phyloP scores from a whole-genome alignment of 805 yeast genomes.

The Zygoascus tannicola region DNA sequence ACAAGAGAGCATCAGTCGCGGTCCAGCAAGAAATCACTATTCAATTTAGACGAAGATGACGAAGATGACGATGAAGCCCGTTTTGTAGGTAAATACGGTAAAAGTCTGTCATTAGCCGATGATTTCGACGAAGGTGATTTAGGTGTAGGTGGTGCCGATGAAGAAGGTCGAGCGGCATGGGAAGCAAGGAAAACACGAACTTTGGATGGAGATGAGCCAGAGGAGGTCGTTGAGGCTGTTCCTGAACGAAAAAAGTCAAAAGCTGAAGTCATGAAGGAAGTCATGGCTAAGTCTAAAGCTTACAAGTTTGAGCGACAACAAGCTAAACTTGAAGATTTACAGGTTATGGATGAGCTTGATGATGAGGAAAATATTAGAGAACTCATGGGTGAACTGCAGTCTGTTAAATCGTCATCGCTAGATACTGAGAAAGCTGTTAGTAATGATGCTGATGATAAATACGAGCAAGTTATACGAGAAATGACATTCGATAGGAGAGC shows the following conservation, averaged over 20 bases:
- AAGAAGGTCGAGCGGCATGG: conserved; percentile 17
- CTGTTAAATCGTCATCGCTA: not conserved
- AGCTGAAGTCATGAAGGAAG: conserved; percentile 36
- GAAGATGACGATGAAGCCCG: conserved; percentile 34
- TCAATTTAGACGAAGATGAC: conserved; percentile 64
- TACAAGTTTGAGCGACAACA: conserved; percentile 34
- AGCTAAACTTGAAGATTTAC: conserved; percentile 30
- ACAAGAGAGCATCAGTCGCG: conserved; percentile 66
- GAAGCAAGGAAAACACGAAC: conserved; percentile 5
- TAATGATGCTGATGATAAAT: conserved; percentile 22
- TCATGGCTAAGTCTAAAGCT: conserved; percentile 35
- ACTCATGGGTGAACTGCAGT: conserved; percentile 23
- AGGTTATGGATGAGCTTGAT: conserved; percentile 30
- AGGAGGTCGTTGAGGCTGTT: conserved; percentile 35
- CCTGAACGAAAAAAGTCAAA: conserved; percentile 29
- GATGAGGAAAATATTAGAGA: conserved; percentile 27
- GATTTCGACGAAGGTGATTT: conserved; percentile 43
- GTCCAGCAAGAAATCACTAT: conserved; percentile 49
- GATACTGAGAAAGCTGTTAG: conserved; percentile 1
- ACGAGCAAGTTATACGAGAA: conserved; percentile 31
- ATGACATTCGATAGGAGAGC: conserved; percentile 35
- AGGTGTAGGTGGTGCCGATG: conserved; percentile 32
- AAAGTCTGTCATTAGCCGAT: conserved; percentile 51
- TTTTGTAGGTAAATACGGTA: conserved; percentile 68
- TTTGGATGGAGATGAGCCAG: conserved; percentile 17